A percentile compares a stretch with the other conserved stretches of the same genome.
These are phyloP conservation scores for Trichoderma koningiopsis DNA, from an alignment of 2,329 filamentous ascomycete genomes.

Conservation along the genomic window DNA sequence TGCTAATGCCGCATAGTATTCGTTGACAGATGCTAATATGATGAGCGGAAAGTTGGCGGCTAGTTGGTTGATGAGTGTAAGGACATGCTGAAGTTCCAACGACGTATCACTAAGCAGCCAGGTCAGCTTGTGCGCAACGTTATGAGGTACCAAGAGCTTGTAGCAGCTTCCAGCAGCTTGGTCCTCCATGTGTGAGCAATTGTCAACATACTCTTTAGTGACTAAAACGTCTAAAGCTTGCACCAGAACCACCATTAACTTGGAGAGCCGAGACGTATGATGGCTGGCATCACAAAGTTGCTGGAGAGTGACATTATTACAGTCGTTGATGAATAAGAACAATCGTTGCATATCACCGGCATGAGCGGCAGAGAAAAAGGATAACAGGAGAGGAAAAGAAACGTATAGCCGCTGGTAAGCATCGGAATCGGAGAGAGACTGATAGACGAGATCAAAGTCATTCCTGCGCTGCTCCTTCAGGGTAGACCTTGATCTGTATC, in stretches of 20 bases:
- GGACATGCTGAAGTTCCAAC: conserved; percentile 33
- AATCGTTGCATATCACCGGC: conserved; percentile 54
- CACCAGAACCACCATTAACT: conserved; percentile 43
- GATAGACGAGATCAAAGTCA: conserved; percentile 65
- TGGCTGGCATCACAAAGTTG: conserved; percentile 39
- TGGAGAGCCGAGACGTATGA: conserved; percentile 37
- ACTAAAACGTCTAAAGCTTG: conserved; percentile 36
- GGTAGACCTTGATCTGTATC: conserved; percentile 63
- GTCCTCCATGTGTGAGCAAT: not conserved
- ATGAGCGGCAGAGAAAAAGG: conserved; percentile 50
- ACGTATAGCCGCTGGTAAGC: conserved; percentile 41
- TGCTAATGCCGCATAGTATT: conserved; percentile 47
- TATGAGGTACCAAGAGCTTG: not conserved
- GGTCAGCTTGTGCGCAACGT: conserved; percentile 26
- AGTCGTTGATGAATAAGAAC: conserved; percentile 48
- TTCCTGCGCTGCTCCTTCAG: conserved; percentile 60
- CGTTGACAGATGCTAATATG: conserved; percentile 33
- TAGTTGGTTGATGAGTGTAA: conserved; percentile 42
- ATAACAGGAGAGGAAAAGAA: conserved; percentile 52
- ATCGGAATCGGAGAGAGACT: conserved; percentile 38
- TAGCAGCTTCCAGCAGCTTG: not conserved
- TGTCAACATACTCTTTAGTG: conserved; percentile 33
- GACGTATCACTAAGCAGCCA: conserved; percentile 27
- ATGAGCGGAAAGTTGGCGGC: conserved; percentile 29
- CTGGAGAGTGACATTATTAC: conserved; percentile 41